phyloP scores from a whole-genome alignment of 2,329 filamentous ascomycete species.

The Blastomyces emzantsi region DNA sequence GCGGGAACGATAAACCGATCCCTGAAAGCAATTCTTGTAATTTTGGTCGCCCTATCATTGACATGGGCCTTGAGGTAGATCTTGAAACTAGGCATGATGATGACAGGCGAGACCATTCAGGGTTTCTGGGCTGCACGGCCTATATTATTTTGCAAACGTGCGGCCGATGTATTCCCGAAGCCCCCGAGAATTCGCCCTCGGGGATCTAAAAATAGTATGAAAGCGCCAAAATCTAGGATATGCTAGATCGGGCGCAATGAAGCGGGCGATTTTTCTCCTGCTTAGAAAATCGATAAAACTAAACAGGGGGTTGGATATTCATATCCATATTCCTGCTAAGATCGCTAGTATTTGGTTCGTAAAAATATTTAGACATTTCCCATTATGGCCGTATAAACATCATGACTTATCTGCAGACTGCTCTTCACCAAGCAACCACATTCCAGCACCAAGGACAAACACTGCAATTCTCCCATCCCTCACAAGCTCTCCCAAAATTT shows the following conservation, averaged over 20 bases:
- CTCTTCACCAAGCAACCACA: conserved; percentile 33
- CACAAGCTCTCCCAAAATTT: conserved; percentile 32
- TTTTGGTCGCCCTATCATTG: too few species aligned
- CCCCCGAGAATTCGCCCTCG: not conserved
- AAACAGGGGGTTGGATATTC: not conserved
- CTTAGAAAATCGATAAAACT: not conserved
- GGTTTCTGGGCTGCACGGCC: too few species aligned
- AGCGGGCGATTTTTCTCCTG: not conserved
- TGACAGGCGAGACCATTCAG: too few species aligned
- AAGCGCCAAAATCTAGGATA: not conserved
- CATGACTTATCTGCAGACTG: conserved; percentile 13
- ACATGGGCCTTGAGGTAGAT: too few species aligned
- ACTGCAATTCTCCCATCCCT: conserved; percentile 39
- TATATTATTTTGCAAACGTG: too few species aligned
- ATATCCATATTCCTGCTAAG: not conserved
- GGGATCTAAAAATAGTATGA: not conserved
- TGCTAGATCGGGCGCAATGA: not conserved
- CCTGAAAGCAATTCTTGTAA: not conserved
- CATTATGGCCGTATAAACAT: conserved; percentile 4
- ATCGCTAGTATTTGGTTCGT: not conserved
- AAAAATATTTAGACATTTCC: not conserved
- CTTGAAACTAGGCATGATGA: too few species aligned
- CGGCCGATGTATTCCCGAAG: too few species aligned
- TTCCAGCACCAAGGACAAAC: conserved; percentile 38
- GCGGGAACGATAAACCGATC: not conserved